Conservation (phyloP, 208 protist genomes). For the Strigomonas culicis region DNA sequence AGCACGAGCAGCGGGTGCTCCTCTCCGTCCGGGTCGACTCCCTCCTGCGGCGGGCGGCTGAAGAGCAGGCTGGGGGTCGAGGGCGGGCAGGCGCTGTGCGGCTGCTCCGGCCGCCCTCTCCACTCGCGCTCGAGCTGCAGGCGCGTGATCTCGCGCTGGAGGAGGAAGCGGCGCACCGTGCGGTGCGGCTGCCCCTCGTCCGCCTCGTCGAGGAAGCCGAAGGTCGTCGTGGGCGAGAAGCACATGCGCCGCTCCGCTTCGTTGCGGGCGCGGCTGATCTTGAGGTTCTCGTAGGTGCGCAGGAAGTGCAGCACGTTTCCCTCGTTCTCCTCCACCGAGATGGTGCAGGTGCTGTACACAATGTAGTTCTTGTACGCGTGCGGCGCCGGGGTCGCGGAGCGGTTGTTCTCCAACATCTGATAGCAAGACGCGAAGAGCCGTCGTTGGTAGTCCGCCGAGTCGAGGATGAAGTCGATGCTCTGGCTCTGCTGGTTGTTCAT, state of each 20-base stretch:
- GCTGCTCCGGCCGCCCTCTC: background rate
- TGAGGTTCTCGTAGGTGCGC: conserved; percentile 28
- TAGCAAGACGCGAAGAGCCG: conserved; percentile 65
- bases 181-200: background rate
- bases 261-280: conserved; percentile 37
- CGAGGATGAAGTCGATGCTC: conserved; percentile 23
- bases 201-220: background rate
- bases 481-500: conserved; percentile 40
- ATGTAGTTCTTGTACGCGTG: conserved; percentile 22
- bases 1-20: conserved; percentile 33
- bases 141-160: conserved; percentile 21
- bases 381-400: background rate
- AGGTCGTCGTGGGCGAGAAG: conserved; percentile 2
- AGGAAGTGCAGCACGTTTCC: conserved; percentile 58
- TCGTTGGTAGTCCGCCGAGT: conserved; percentile 67
- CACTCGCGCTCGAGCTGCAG: conserved; percentile 27
- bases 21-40: background rate
- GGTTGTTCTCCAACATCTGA: conserved; percentile 23
- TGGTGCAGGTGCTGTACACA: conserved; percentile 72
- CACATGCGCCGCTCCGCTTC: conserved; percentile 27
- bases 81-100: too few relatives aligned
- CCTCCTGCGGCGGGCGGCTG: too few relatives aligned
- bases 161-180: conserved; percentile 13
- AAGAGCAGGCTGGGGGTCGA: too few relatives aligned
- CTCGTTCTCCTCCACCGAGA: conserved; percentile 80